phyloP scores from a whole-genome alignment of 495 filamentous ascomycete species.

The Tuber indicum region DNA sequence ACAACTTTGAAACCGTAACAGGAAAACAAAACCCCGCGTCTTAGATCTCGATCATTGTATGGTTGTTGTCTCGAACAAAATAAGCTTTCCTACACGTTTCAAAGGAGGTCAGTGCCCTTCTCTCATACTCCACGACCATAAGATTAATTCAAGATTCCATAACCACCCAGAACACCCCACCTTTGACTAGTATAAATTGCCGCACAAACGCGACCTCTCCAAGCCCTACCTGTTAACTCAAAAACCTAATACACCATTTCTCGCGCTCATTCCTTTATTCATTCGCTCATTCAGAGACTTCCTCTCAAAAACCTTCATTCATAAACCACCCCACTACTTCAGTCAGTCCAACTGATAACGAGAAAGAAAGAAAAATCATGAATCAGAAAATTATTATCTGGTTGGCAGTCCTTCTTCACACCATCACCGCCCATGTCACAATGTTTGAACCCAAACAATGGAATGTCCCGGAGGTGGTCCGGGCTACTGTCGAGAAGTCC shows the following conservation, averaged over 20 bases:
- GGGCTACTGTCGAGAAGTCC: constrained; percentile 37
- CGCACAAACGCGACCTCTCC: neutral
- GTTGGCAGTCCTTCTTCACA: constrained; percentile 41
- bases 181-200: neutral
- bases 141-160: neutral
- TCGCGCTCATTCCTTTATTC: neutral
- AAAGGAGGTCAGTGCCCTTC: neutral
- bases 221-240: neutral
- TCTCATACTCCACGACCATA: neutral
- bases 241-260: neutral
- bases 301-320: neutral
- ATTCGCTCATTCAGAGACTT: neutral
- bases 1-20: no score
- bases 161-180: neutral
- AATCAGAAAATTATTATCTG: constrained; percentile 48
- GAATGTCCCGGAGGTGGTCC: constrained; percentile 40
- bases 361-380: neutral
- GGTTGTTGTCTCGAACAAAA: neutral
- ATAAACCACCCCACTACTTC: neutral
- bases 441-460: constrained; percentile 64
- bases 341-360: neutral
- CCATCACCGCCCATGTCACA: constrained; percentile 60
- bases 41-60: neutral
- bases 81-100: neutral
- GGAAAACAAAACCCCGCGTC: no score